Evolutionary conservation across 495 filamentous ascomycete species (phyloP).

Genomic region (Letharia lupina): DNA sequence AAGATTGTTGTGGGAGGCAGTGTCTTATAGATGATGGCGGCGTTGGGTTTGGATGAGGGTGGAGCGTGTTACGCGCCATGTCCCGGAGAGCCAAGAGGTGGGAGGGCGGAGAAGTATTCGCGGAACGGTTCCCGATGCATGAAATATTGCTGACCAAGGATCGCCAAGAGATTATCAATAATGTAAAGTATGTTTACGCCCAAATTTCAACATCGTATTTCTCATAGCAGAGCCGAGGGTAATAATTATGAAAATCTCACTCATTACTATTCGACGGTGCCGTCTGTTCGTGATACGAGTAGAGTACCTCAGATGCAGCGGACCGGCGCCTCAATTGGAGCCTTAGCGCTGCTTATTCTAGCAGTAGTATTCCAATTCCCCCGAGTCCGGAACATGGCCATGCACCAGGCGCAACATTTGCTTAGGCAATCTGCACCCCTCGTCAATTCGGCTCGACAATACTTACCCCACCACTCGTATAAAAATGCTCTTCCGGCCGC

Average conservation of each 20-base stretch:
- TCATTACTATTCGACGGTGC: neutral
- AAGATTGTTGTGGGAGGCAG: slow-evolving; percentile 30
- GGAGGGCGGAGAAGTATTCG: no score
- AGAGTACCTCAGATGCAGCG: neutral
- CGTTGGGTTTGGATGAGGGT: slow-evolving; percentile 63
- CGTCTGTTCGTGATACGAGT: neutral
- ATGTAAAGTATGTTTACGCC: no score
- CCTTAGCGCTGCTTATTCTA: neutral
- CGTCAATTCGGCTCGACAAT: neutral
- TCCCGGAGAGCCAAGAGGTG: slow-evolving; percentile 47
- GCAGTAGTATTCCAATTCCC: slow-evolving; percentile 2
- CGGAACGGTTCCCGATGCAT: no score
- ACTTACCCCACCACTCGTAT: slow-evolving; percentile 6
- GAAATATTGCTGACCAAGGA: neutral
- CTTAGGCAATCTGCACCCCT: slow-evolving; percentile 2
- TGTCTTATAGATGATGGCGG: slow-evolving; percentile 60
- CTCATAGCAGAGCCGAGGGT: neutral
- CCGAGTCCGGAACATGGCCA: neutral
- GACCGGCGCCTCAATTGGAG: neutral
- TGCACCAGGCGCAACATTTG: slow-evolving; percentile 1
- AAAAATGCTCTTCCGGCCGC: neutral
- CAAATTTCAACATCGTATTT: neutral
- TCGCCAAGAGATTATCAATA: neutral
- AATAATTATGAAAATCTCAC: neutral
- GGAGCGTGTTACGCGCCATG: slow-evolving; percentile 66